These are phyloP conservation scores for Conringia planisiliqua DNA, from an alignment of 345 rosid genomes.

Conservation along the genomic window DNA sequence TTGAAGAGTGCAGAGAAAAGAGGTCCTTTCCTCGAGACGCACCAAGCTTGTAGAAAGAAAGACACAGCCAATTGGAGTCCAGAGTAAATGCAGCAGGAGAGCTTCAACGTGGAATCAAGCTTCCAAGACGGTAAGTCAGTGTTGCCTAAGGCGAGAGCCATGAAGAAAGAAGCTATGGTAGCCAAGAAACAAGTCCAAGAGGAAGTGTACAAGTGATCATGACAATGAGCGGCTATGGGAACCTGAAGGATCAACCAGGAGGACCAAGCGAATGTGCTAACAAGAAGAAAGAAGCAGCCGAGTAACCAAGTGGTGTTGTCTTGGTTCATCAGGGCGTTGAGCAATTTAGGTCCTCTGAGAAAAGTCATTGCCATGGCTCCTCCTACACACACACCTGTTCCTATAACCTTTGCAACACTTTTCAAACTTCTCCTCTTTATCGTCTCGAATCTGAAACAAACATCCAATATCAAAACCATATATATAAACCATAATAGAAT, in stretches of 20 bases:
- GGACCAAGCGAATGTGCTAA: conserved; percentile 54
- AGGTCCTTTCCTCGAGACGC: conserved; percentile 55
- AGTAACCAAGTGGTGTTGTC: conserved; percentile 40
- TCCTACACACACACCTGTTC: conserved; percentile 59
- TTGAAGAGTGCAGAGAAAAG: conserved; percentile 64
- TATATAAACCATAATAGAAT: background rate
- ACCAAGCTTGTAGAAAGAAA: conserved; percentile 68
- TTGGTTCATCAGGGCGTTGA: conserved; percentile 36
- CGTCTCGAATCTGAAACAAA: conserved; percentile 50
- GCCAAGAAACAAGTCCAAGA: conserved; percentile 55
- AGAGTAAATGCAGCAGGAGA: conserved; percentile 41
- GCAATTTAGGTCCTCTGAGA: conserved; percentile 49
- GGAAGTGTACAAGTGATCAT: conserved; percentile 50
- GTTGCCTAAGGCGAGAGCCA: conserved; percentile 35
- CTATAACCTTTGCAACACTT: conserved; percentile 60
- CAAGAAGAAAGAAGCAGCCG: conserved; percentile 49
- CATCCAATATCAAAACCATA: background rate
- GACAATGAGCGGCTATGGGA: conserved; percentile 44
- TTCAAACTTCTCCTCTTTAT: conserved; percentile 48
- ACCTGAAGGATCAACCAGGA: conserved; percentile 61
- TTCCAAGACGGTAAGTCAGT: conserved; percentile 33
- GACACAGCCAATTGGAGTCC: conserved; percentile 43
- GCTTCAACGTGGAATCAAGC: conserved; percentile 40
- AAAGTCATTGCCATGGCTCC: conserved; percentile 68
- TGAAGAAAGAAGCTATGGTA: conserved; percentile 39